Evolutionary conservation across 169 alveolate species (phyloP).

Genomic region (Plasmodium sp.): DNA sequence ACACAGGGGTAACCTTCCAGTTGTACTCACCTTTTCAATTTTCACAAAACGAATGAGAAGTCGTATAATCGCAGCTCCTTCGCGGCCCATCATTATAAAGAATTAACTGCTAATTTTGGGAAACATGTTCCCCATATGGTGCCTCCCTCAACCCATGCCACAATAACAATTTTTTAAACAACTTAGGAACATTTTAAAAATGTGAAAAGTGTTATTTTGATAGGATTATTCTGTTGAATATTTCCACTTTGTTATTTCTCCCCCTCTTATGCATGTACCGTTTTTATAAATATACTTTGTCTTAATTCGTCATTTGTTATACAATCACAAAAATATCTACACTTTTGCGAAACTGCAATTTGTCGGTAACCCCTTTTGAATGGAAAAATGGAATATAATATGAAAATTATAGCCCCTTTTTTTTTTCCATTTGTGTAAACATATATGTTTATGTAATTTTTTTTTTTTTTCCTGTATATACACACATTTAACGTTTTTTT

Average conservation of each 20-base stretch:
- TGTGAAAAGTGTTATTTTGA: neutral
- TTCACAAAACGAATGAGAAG: neutral
- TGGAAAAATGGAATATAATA: neutral
- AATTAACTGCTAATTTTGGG: neutral
- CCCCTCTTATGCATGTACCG: neutral
- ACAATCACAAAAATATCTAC: neutral
- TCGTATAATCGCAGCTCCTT: neutral
- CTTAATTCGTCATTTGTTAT: neutral
- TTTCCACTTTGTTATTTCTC: neutral
- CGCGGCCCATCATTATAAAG: neutral
- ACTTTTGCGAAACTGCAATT: neutral
- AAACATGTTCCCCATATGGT: neutral
- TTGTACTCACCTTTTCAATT: neutral
- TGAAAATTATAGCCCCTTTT: neutral
- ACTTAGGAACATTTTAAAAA: neutral
- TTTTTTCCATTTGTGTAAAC: neutral
- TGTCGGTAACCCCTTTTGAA: neutral
- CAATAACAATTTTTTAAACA: neutral
- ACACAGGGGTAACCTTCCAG: neutral
- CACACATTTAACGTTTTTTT: neutral
- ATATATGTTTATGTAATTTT: neutral
- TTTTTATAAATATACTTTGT: neutral
- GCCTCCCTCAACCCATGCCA: neutral
- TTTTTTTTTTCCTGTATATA: conserved; percentile 5
- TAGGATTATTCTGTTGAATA: conserved; percentile 11